A percentile compares a stretch with the other conserved stretches of the same genome.
These are phyloP conservation scores for Solanum sparsipilum DNA, from an alignment of 257 asterid genomes.

Conservation along the genomic window DNA sequence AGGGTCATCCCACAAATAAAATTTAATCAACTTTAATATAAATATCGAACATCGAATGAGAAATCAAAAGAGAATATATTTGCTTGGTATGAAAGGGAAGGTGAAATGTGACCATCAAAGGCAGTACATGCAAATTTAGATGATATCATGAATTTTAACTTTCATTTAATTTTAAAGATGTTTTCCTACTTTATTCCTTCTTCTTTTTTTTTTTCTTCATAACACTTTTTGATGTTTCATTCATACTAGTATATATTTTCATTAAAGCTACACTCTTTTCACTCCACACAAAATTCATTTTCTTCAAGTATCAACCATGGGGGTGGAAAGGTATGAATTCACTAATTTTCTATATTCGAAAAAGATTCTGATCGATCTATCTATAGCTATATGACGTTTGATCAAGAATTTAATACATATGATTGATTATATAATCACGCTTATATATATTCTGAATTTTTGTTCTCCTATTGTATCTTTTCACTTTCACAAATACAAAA, in stretches of 20 bases:
- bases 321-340: not conserved
- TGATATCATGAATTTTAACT: not conserved
- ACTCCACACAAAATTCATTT: not conserved
- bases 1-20: fast-evolving
- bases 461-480: not conserved
- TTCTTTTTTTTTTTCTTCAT: too few relatives aligned
- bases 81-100: not conserved
- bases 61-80: not conserved
- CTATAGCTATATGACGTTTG: not conserved
- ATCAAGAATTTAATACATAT: not conserved
- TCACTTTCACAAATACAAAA: not conserved
- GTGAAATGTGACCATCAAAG: not conserved
- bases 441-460: too few relatives aligned
- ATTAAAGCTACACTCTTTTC: not conserved
- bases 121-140: not conserved
- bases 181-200: too few relatives aligned
- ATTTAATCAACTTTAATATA: too few relatives aligned
- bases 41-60: too few relatives aligned
- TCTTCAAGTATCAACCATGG: not conserved
- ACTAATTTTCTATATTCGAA: not conserved
- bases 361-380: not conserved
- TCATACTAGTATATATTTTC: not conserved
- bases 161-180: too few relatives aligned
- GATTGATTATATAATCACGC: too few relatives aligned
- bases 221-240: not conserved